A percentile compares a stretch with the other conserved stretches of the same genome.
Evolutionary conservation across 192 early-diverging fungal species (phyloP).

Genomic region (Geranomyces variabilis): DNA sequence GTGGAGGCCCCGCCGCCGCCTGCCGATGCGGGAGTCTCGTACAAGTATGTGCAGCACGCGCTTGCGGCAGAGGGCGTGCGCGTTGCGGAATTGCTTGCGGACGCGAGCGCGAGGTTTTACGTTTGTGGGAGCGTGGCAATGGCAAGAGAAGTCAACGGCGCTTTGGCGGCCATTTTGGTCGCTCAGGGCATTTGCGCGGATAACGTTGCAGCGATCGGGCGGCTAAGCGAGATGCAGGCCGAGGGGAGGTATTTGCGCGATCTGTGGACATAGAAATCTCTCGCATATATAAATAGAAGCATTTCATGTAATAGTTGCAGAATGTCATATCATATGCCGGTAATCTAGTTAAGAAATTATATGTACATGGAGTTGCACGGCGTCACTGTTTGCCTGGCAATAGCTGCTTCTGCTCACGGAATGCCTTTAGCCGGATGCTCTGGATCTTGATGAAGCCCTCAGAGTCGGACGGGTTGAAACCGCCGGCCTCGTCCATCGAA

Average conservation of each 20-base stretch:
- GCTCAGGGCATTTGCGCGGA: conserved; percentile 50
- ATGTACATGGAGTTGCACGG: too few species aligned
- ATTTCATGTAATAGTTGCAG: too few species aligned
- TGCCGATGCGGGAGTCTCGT: conserved; percentile 33
- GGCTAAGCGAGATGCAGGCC: conserved; percentile 65
- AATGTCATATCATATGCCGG: too few species aligned
- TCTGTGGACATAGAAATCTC: conserved; percentile 46
- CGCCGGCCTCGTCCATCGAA: conserved; percentile 87
- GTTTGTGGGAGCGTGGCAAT: conserved; percentile 74
- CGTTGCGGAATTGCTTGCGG: conserved; percentile 15
- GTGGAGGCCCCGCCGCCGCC: conserved; percentile 21
- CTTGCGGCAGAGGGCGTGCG: conserved; percentile 58
- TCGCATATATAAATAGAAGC: too few species aligned
- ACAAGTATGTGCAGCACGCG: conserved; percentile 85
- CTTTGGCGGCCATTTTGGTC: conserved; percentile 67
- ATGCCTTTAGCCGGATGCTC: conserved; percentile 81
- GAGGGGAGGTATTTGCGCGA: conserved; percentile 67
- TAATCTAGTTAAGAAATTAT: too few species aligned
- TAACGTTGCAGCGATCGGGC: conserved; percentile 52
- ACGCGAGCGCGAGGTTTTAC: conserved; percentile 19
- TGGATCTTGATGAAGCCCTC: conserved; percentile 99
- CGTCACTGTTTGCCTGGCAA: not conserved
- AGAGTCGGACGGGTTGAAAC: conserved; percentile 89
- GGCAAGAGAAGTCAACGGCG: conserved; percentile 84
- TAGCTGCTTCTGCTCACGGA: conserved; percentile 48